A percentile compares a stretch with the other conserved stretches of the same genome.
Conservation (phyloP, 176 grass and related monocot species). For the Otatea glauca region DNA sequence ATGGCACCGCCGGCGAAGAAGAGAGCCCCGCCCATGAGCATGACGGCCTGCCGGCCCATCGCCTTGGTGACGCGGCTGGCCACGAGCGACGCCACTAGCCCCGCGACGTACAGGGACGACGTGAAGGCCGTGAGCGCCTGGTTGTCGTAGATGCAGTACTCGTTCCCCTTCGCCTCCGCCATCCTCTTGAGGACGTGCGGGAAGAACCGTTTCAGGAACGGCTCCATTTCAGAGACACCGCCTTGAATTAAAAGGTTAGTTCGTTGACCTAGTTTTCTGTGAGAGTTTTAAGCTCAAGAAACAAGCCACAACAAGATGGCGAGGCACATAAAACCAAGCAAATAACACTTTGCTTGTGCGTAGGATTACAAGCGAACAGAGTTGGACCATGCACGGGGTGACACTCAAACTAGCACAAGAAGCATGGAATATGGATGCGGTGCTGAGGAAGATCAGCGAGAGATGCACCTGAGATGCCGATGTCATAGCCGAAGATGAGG, state of each 20-base stretch:
- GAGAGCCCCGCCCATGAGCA: conserved; percentile 71
- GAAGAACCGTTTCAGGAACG: conserved; percentile 72
- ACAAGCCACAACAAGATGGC: not conserved
- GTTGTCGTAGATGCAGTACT: conserved; percentile 81
- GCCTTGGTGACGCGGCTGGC: conserved; percentile 66
- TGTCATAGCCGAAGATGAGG: conserved; percentile 90
- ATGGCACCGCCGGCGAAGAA: conserved; percentile 71
- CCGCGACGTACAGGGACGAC: conserved; percentile 81
- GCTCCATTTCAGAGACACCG: conserved; percentile 70
- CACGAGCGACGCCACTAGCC: conserved; percentile 58
- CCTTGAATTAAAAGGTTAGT: conserved; percentile 16
- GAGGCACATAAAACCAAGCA: not conserved
- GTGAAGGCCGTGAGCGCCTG: conserved; percentile 80
- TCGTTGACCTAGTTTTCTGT: not conserved
- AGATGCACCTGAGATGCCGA: conserved; percentile 76
- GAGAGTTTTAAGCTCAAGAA: not conserved
- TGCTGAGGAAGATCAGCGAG: not conserved
- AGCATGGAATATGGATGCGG: not conserved
- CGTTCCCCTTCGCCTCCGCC: conserved; percentile 46
- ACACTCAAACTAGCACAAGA: not conserved
- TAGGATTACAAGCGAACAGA: no score
- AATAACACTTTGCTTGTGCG: not conserved
- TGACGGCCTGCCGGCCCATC: conserved; percentile 62
- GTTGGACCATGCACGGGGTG: not conserved
- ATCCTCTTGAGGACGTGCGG: conserved; percentile 59